A percentile compares a stretch with the other conserved stretches of the same genome.
Conservation (phyloP, 495 filamentous ascomycete genomes). For the Lasiosphaeris hirsuta region DNA sequence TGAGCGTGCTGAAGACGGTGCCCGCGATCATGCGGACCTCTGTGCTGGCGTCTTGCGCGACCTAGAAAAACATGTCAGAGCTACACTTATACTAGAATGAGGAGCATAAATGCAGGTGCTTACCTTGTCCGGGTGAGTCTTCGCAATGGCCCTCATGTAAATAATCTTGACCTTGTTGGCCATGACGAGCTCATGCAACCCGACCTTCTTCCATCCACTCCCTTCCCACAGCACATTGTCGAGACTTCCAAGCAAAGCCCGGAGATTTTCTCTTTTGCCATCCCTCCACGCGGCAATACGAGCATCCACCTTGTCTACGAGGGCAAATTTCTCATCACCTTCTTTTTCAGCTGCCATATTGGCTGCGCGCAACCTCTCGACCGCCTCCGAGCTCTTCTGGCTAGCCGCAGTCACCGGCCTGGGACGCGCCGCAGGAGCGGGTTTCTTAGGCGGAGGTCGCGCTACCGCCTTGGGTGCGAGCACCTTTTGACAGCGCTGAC, state of each 20-base stretch:
- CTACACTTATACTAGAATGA: background rate
- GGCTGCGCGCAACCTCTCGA: constrained; percentile 72
- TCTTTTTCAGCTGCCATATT: constrained; percentile 78
- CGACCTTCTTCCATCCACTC: constrained; percentile 94
- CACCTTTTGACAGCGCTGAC: constrained; percentile 89
- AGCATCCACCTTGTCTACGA: constrained; percentile 79
- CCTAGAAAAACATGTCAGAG: constrained; percentile 46
- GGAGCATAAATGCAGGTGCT: constrained; percentile 24
- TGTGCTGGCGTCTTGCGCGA: constrained; percentile 82
- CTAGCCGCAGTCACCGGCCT: constrained; percentile 27
- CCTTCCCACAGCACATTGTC: constrained; percentile 89
- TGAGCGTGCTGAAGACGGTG: constrained; percentile 86
- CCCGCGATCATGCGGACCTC: constrained; percentile 92
- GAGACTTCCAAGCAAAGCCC: constrained; percentile 82
- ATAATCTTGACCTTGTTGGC: constrained; percentile 90
- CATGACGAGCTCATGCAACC: constrained; percentile 85
- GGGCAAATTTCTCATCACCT: constrained; percentile 88
- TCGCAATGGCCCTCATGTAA: constrained; percentile 98
- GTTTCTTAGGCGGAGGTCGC: constrained; percentile 35
- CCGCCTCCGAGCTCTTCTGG: constrained; percentile 56
- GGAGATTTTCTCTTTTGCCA: constrained; percentile 87
- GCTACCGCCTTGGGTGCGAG: constrained; percentile 53
- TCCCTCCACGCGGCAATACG: constrained; percentile 74
- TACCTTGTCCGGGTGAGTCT: constrained; percentile 99
- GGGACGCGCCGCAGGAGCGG: constrained; percentile 44